Base-by-base conservation (phyloP, 1,284 basidiomycete species). In the Schizophyllum amplum region DNA sequence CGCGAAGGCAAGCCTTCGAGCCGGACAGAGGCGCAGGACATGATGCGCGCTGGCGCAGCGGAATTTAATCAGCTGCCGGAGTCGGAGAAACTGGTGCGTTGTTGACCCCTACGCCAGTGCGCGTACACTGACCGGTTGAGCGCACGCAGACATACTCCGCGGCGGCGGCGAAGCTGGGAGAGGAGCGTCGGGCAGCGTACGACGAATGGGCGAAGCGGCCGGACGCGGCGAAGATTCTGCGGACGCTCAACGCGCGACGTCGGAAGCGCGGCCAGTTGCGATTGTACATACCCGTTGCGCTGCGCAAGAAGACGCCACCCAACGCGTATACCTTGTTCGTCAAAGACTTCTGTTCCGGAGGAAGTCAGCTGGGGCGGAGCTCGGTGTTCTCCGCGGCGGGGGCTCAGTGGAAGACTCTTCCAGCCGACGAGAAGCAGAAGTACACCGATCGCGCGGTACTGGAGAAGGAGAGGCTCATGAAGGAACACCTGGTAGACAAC, bases 401-500 rank as follows among this genome's bases (percentile, higher is more conserved):
- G 33, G 11, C 33, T 9, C 33, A 42, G 13, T 42, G 33, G 49
- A 82, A 90, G 77, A 71, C 91, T 5, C 33, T 42, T 9, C 17
- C 33, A 17, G 33, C 11, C 17, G 72, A 77, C 56, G 89, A 91
- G 56, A 86, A 81, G 67, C 90, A 84, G 66, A 86, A 90, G 54
- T 89, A 87, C 85, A 84, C 83, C 64, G 79, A 82, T 59, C 75
- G 88, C 27, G 84, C 90, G n/a, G 80, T 78, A 59, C 86, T 88
- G 22, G 83, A 86, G 63, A 80, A 82, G 47, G 84, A 84, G 60
- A 87, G 90, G 65, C 85, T 84, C 3, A 86, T 89, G 62, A 87
- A 88, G 59, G 33, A 42, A n/a, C n/a, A n/a, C n/a, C n/a, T n/a
- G n/a, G n/a, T n/a, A n/a, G n/a, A n/a, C n/a, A n/a, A n/a, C n/a